These are phyloP conservation scores for Rheum nobile DNA, from an alignment of 148 eudicot genomes.

Conservation along the genomic window DNA sequence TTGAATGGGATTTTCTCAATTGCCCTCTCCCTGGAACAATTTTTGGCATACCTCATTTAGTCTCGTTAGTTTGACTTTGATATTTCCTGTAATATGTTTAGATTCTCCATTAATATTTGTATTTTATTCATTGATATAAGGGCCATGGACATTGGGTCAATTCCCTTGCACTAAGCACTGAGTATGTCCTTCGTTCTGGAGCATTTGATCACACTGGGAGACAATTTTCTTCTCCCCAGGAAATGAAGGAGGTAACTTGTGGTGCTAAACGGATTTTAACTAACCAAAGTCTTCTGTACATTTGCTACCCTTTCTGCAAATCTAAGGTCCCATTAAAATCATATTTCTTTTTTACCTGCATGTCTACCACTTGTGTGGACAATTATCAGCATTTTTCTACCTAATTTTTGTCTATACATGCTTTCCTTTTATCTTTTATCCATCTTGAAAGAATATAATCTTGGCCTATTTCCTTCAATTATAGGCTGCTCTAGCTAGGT, in stretches of 20 bases:
- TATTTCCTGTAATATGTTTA: background rate
- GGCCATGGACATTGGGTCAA: constrained; percentile 99
- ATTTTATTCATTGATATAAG: constrained; percentile 22
- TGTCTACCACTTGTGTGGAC: background rate
- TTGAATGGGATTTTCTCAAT: background rate
- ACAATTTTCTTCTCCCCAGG: constrained; percentile 72
- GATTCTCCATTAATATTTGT: background rate
- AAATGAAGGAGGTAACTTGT: constrained; percentile 72
- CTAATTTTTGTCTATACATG: background rate
- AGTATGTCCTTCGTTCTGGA: constrained; percentile 90
- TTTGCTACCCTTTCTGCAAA: background rate
- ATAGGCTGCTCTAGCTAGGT: constrained; percentile 75
- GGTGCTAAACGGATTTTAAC: background rate
- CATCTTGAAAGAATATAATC: background rate
- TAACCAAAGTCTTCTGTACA: background rate
- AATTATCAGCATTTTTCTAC: background rate
- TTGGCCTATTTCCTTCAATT: constrained; percentile 8
- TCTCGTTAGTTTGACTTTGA: background rate
- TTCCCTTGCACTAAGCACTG: constrained; percentile 92
- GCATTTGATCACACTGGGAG: constrained; percentile 86
- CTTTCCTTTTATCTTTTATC: background rate
- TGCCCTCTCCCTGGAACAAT: background rate
- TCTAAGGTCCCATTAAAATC: background rate
- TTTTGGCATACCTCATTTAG: background rate
- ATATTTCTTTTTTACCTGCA: background rate